Conservation (phyloP, 2,329 filamentous ascomycete genomes). For the Colletotrichum spinosum region DNA sequence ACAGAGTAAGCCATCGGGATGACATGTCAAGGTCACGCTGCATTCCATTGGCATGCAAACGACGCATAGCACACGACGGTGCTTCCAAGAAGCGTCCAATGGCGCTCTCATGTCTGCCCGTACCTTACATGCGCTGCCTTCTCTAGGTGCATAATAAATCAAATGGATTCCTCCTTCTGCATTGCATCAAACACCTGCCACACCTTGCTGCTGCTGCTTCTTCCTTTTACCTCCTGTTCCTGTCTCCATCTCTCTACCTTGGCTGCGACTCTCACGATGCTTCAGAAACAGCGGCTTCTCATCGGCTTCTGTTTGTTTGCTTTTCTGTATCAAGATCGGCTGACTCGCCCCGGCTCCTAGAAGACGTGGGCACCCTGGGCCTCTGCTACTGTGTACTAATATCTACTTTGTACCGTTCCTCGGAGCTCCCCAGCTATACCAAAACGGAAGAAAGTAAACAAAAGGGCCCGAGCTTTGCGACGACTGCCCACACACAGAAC, state of each 20-base stretch:
- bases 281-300: slow-evolving; percentile 34
- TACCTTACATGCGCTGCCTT: slow-evolving; percentile 10
- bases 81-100: slow-evolving; percentile 10
- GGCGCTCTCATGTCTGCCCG: slow-evolving; percentile 24
- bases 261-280: slow-evolving; percentile 40
- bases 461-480: slow-evolving; percentile 49
- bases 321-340: slow-evolving; percentile 37
- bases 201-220: not conserved
- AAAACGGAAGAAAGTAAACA: slow-evolving; percentile 56
- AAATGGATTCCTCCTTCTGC: too few relatives aligned
- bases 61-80: slow-evolving; percentile 33
- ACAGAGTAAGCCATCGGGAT: slow-evolving; percentile 3
- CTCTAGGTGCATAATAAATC: too few relatives aligned
- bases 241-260: slow-evolving; percentile 1
- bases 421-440: slow-evolving; percentile 46
- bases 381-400: slow-evolving; percentile 16
- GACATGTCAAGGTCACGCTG: slow-evolving; percentile 25
- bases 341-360: slow-evolving; percentile 35
- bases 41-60: slow-evolving; percentile 33
- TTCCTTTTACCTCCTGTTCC: not conserved
- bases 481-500: slow-evolving; percentile 30
- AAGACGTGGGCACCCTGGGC: slow-evolving; percentile 16
- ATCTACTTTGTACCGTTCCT: slow-evolving; percentile 15
- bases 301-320: slow-evolving; percentile 31
- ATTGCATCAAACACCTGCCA: slow-evolving; percentile 11